Evolutionary conservation across 768 basidiomycete genomes (phyloP), one percentile per base, ranked within the genome.

Genomic region (Trametes maxima): DNA sequence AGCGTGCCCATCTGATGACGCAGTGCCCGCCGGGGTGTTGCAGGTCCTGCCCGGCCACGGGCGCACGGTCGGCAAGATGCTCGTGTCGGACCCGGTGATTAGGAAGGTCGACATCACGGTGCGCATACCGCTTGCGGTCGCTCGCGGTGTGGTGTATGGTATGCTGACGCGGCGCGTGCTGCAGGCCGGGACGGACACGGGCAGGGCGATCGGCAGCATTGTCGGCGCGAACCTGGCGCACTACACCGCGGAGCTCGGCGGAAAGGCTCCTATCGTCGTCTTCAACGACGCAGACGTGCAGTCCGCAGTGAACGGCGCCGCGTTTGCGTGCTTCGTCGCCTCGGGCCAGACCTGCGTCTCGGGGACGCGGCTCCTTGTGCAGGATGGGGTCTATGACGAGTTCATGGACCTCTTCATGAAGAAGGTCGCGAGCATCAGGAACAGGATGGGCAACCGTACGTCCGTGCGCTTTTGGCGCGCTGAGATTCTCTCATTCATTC

Each of bases 271-370:
- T 0, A 84, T 94, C 45, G 70, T 94, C 12, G 78, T 94, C 11
- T 94, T 94, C 68, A 77, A 87, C 51, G 91, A 95, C 69, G 87
- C 90, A 7, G 88, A 94, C 67, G 67, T 92, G 51, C 64, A 75
- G 21, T 80, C 83, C n/a, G 88, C 92, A 0, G 88, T 90, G 21
- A 94, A 94, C 63, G 93, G 93, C 17, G 84, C 84, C 6, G 88
- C 90, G 0, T 94, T 95, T 68, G 88, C 91, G 11, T 84, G 88
- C 0, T 95, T 94, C 67, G 78, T 95, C 51, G 93, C 93, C 1
- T 92, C 90, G 22, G 93, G 93, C 3, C 93, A 95, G 75, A 94
- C 92, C 10, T 94, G 92, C 60, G 88, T 94, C n/a, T 94, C 92
- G 1, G 92, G 91, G n/a, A 87, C 91, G 13, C 83, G 92, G n/a